Evolutionary conservation across 805 yeast genomes (phyloP).

Genomic region (Spathaspora girioi): DNA sequence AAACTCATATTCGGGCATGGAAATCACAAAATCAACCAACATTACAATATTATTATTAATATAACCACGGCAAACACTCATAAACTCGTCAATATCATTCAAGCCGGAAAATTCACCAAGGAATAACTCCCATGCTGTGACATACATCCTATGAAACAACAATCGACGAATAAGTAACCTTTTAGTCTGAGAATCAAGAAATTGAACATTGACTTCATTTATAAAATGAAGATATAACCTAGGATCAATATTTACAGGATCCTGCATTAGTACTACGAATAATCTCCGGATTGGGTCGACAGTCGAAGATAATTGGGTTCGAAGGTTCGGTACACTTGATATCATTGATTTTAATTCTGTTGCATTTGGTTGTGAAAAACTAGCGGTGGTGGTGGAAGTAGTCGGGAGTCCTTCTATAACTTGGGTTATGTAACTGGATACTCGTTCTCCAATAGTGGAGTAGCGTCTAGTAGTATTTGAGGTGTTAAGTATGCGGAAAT

Average conservation of each 20-base stretch:
- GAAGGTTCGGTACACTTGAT: neutral
- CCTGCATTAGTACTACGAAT: conserved; percentile 24
- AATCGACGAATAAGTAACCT: conserved; percentile 24
- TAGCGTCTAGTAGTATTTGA: neutral
- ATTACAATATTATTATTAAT: conserved; percentile 19
- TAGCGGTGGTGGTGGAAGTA: neutral
- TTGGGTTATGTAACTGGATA: conserved; percentile 1
- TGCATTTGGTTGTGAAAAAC: neutral
- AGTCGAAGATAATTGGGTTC: conserved; percentile 14
- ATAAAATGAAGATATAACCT: conserved; percentile 18
- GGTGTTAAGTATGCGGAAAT: neutral
- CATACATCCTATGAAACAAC: conserved; percentile 28
- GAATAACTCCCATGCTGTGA: conserved; percentile 26
- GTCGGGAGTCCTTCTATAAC: neutral
- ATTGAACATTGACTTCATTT: neutral
- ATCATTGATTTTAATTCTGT: neutral
- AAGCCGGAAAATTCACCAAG: conserved; percentile 24
- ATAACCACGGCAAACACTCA: conserved; percentile 13
- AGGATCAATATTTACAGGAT: conserved; percentile 31
- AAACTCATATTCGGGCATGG: conserved; percentile 15
- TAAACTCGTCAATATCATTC: conserved; percentile 34
- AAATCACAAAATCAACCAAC: conserved; percentile 20
- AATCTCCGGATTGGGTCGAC: conserved; percentile 29
- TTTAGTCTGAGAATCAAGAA: conserved; percentile 15
- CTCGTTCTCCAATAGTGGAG: neutral